These are phyloP conservation scores for Rosa persica DNA, from an alignment of 306 rosid species.

Conservation along the genomic window DNA sequence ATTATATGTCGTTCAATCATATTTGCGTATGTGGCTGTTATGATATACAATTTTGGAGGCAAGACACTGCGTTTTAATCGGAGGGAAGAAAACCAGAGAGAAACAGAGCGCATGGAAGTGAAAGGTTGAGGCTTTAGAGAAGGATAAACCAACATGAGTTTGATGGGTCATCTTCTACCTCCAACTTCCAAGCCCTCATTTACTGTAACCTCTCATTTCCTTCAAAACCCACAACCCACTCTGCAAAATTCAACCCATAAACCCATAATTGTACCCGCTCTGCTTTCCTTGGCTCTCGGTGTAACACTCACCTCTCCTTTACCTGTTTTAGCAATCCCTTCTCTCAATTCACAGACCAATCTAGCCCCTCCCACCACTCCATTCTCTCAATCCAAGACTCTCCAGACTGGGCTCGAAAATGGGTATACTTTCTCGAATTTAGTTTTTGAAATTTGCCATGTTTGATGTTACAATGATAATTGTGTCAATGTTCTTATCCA, in stretches of 20 bases:
- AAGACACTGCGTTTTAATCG: conserved; percentile 12
- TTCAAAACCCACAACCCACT: conserved; percentile 35
- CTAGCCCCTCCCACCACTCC: conserved; percentile 76
- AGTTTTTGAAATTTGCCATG: background rate
- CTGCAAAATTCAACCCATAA: conserved; percentile 23
- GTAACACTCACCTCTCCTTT: conserved; percentile 61
- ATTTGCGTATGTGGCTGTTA: background rate
- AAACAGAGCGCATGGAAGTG: background rate
- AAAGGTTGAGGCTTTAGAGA: background rate
- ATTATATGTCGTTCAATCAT: background rate
- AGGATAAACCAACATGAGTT: conserved; percentile 37
- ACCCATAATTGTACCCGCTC: conserved; percentile 45
- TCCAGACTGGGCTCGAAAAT: conserved; percentile 66
- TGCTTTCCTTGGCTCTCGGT: conserved; percentile 65
- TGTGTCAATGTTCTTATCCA: background rate
- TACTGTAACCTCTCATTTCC: conserved; percentile 22
- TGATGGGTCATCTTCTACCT: conserved; percentile 44
- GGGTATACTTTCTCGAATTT: conserved; percentile 46
- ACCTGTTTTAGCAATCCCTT: conserved; percentile 73
- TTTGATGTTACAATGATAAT: background rate
- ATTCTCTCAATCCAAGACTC: conserved; percentile 73
- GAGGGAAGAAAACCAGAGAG: background rate
- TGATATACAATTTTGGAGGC: conserved; percentile 1
- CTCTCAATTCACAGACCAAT: conserved; percentile 55
- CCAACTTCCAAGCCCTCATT: conserved; percentile 25